Conservation (phyloP, 805 yeast genomes). For the Wickerhamomyces silvicola region DNA sequence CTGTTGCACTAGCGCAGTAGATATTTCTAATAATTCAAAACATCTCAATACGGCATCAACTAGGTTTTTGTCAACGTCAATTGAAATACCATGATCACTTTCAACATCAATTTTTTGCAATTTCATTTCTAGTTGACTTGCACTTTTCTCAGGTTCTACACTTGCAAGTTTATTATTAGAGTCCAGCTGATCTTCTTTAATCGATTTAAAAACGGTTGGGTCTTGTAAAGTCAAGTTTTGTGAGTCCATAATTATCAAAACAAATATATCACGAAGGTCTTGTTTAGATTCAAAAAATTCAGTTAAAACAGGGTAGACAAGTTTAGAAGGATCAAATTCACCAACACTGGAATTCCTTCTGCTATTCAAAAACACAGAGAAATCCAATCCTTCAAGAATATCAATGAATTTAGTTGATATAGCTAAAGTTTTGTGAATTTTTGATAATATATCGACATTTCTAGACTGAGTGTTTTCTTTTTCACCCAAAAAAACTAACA, state of each 20-base stretch:
- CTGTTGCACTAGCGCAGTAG: conserved; percentile 41
- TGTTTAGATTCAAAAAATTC: conserved; percentile 76
- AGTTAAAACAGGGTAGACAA: conserved; percentile 35
- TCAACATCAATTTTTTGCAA: conserved; percentile 42
- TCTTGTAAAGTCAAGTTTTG: conserved; percentile 67
- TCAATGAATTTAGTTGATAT: conserved; percentile 44
- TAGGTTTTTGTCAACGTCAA: conserved; percentile 25
- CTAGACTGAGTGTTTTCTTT: conserved; percentile 33
- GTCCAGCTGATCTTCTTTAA: conserved; percentile 41
- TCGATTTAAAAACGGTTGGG: conserved; percentile 64
- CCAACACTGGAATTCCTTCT: conserved; percentile 8
- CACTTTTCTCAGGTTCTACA: conserved; percentile 40
- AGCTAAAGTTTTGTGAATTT: conserved; percentile 47
- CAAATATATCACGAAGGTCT: conserved; percentile 52
- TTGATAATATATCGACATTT: conserved; percentile 46
- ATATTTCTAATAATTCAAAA: conserved; percentile 27
- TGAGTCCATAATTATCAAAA: conserved; percentile 55
- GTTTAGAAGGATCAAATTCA: conserved; percentile 20
- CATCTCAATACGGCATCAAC: conserved; percentile 27
- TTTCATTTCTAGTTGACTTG: conserved; percentile 39
- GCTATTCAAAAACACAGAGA: conserved; percentile 39
- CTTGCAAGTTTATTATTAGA: conserved; percentile 30
- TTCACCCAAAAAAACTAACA: conserved; percentile 34
- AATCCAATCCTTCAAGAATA: conserved; percentile 54
- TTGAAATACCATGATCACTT: conserved; percentile 28